Evolutionary conservation across 2,329 filamentous ascomycete species (phyloP), one percentile per base, ranked within the genome.

Genomic region (Beauveria pseudobassiana): DNA sequence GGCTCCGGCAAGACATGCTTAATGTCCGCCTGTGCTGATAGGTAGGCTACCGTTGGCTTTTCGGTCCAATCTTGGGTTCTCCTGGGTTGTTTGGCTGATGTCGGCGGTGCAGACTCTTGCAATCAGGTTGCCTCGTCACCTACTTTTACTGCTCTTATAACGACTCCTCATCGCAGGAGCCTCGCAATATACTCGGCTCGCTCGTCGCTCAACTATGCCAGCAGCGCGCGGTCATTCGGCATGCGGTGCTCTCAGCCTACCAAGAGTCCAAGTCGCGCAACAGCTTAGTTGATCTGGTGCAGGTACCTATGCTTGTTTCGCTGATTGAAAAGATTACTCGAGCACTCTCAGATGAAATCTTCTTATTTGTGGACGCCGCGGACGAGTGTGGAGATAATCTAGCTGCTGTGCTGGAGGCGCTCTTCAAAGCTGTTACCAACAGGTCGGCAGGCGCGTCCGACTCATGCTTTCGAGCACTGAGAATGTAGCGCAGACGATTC

Each of bases 131-230:
- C 38, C 3, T 42, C n/a, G 60, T 62, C 30, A 18, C 53, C 3
- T 51, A 62, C 46, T 62, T 62, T 50, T 62, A 62, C 26, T 62
- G 60, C 34, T 62, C 60, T 18, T 57, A 51, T 22, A 62, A 62
- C 46, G 49, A 50, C 18, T 48, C 52, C 4, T 55, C 46, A 20
- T 58, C 60, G 6, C 60, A 62, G n/a, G 18, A 58, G 30, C 60
- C 60, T 20, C 42, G 46, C 20, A 58, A 26, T 8, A 50, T 62
- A n/a, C 52, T 62, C 18, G 60, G 52, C 16, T 62, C 52, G 8
- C 34, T 62, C n/a, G 12, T 62, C 10, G 38, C 34, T 12, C 60
- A 58, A 28, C 52, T 62, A 9, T 45, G 30, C 30, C 30, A 22
- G 6, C 51, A 58, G 34, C 43, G 26, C 8, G 12, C 53, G 1